Evolutionary conservation across 1,139 yeast genomes (phyloP), one percentile per base, ranked within the genome.

Genomic region (Saccharomyces hybrid): DNA sequence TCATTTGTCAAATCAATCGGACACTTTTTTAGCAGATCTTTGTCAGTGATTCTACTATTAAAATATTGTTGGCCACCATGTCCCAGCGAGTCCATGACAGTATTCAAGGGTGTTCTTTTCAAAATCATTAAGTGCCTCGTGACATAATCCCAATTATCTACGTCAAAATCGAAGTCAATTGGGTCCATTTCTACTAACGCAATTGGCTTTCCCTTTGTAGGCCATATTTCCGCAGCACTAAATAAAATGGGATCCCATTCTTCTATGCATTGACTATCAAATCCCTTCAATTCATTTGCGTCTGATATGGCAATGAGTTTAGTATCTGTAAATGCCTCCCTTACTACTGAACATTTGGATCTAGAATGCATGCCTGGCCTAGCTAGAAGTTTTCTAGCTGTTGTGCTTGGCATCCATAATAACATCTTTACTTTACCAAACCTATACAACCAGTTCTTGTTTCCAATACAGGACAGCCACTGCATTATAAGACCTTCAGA

Each of bases 31-130:
- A 81, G 62, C 2, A 84, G 55, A 0, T 68, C 70, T 7, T 58
- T 52, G 2, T 78, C 74, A 1, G 70, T 64, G 0, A 78, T 57
- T 6, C 78, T 66, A 13, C 71, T 67, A 1, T 73, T 72, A 54
- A 83, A 76, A 58, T 84, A 83, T n/a, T 82, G 86, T 5, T 72
- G 78, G 0, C 95, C 96, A 1, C 97, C 97, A 0, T 96, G 91
- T 0, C 96, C 96, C 14, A 91, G 70, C 16, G 79, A 75, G 13
- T 75, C 73, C 2, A 87, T 62, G 1, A 79, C 75, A 5, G 81
- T 82, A 3, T 56, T 48, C 5, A 89, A 65, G 1, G 80, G 78
- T 26, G 76, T 75, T 3, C 77, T 75, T 16, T 79, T 74, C 48
- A 79, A 72, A 49, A 83, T 77, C 75, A 85, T 80, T 47, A 91